phyloP scores from a whole-genome alignment of 2,329 filamentous ascomycete species.

The Epichloe brachyelytri region DNA sequence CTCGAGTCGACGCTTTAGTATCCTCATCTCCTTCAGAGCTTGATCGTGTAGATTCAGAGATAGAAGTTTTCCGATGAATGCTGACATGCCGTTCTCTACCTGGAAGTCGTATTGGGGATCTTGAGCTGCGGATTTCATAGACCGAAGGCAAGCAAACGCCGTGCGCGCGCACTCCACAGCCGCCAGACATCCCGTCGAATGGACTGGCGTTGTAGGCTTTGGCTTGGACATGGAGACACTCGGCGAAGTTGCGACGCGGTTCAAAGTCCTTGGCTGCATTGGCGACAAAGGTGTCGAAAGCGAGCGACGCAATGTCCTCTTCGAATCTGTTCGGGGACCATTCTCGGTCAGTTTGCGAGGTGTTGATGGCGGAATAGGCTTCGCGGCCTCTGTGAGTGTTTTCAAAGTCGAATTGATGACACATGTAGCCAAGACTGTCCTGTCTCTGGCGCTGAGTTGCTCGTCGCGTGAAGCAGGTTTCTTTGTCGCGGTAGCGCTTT shows the following conservation, averaged over 20 bases:
- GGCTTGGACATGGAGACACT: constrained; percentile 21
- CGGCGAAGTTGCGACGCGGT: constrained; percentile 45
- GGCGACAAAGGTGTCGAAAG: constrained; percentile 46
- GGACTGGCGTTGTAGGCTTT: constrained; percentile 15
- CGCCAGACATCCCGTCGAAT: constrained; percentile 36
- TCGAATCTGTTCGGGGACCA: constrained; percentile 20
- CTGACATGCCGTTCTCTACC: constrained; percentile 60
- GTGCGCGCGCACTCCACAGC: constrained; percentile 56
- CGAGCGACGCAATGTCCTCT: constrained; percentile 38
- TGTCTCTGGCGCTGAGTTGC: constrained; percentile 33
- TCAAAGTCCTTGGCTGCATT: constrained; percentile 47
- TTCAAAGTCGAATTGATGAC: constrained; percentile 61
- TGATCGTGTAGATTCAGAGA: constrained; percentile 51
- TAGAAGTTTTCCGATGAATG: constrained; percentile 53
- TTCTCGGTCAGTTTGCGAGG: constrained; percentile 23
- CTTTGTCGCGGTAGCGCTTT: constrained; percentile 10
- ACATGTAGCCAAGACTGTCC: constrained; percentile 56
- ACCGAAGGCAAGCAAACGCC: constrained; percentile 52
- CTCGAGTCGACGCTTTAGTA: constrained; percentile 52
- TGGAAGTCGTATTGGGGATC: constrained; percentile 50
- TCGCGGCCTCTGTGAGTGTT: constrained; percentile 53
- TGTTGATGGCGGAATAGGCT: constrained; percentile 24
- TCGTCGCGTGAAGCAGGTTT: constrained; percentile 13
- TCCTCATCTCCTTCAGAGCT: constrained; percentile 54
- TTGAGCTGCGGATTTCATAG: constrained; percentile 39